phyloP scores from a whole-genome alignment of 169 alveolate genomes.

The Plasmodium reichenowi region DNA sequence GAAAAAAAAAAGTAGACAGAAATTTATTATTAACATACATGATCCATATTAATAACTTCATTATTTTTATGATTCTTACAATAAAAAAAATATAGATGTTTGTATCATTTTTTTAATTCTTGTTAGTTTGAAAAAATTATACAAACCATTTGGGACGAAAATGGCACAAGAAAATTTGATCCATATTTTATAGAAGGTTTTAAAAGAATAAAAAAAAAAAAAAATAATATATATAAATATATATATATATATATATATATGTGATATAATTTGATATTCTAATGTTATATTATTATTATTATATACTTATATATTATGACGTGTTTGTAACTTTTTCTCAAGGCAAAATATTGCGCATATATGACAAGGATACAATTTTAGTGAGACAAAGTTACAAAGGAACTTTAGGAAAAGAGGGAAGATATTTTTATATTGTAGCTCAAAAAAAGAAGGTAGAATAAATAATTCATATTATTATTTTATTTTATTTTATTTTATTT shows the following conservation, averaged over 20 bases:
- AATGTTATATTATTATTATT: not conserved
- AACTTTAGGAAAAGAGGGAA: constrained; percentile 26
- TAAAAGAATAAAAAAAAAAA: not conserved
- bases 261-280: not conserved
- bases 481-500: not conserved
- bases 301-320: not conserved
- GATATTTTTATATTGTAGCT: constrained; percentile 45
- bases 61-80: too few species aligned
- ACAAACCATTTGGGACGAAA: constrained; percentile 48
- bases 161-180: constrained; percentile 57
- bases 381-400: constrained; percentile 57
- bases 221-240: too few species aligned
- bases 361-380: constrained; percentile 31
- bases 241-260: not conserved
- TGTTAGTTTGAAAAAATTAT: constrained; percentile 36
- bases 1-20: too few species aligned
- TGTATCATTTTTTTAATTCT: not conserved
- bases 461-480: constrained; percentile 11
- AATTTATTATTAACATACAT: too few species aligned
- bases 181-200: constrained; percentile 50
- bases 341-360: constrained; percentile 42
- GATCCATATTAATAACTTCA: too few species aligned
- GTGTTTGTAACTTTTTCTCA: not conserved
- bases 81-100: not conserved
- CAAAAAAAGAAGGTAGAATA: constrained; percentile 34